Conservation (phyloP, 352 stramenopile species). For the Pythium aquatile region DNA sequence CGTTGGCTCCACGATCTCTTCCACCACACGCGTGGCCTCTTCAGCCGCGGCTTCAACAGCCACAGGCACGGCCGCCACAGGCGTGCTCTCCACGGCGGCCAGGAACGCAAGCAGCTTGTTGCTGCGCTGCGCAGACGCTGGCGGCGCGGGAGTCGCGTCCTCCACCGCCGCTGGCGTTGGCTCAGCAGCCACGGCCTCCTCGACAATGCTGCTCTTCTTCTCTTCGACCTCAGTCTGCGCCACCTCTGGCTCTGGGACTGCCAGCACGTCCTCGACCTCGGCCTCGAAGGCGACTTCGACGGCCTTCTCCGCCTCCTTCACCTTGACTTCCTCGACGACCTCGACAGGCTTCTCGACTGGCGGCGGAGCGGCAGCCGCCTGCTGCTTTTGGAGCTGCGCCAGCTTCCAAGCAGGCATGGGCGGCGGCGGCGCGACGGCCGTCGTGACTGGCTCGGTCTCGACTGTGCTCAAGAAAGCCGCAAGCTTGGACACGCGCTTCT, state of each 20-base stretch:
- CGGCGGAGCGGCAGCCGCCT: neutral
- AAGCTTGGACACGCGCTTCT: constrained; percentile 43
- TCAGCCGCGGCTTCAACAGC: neutral
- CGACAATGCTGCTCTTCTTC: neutral
- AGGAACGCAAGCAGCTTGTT: constrained; percentile 23
- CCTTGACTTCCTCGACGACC: neutral
- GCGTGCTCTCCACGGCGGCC: constrained; percentile 7
- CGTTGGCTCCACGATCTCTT: neutral
- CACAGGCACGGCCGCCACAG: neutral
- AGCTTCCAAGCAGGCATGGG: constrained; percentile 13
- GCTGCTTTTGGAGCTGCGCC: neutral
- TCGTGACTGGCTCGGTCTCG: constrained; percentile 30
- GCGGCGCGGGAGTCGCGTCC: neutral
- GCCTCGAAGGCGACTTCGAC: constrained; percentile 17
- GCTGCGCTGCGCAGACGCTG: neutral
- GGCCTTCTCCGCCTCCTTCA: constrained; percentile 1
- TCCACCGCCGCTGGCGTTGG: neutral
- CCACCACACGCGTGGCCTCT: neutral
- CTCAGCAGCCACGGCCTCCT: neutral
- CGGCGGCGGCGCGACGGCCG: constrained; percentile 2
- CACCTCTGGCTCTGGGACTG: neutral
- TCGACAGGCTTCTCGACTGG: constrained; percentile 6
- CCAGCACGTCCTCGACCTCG: constrained; percentile 9
- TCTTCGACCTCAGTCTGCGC: neutral
- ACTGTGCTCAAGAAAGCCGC: constrained; percentile 69